phyloP scores from a whole-genome alignment of 345 rosid species.

The Raphanus raphanistrum region DNA sequence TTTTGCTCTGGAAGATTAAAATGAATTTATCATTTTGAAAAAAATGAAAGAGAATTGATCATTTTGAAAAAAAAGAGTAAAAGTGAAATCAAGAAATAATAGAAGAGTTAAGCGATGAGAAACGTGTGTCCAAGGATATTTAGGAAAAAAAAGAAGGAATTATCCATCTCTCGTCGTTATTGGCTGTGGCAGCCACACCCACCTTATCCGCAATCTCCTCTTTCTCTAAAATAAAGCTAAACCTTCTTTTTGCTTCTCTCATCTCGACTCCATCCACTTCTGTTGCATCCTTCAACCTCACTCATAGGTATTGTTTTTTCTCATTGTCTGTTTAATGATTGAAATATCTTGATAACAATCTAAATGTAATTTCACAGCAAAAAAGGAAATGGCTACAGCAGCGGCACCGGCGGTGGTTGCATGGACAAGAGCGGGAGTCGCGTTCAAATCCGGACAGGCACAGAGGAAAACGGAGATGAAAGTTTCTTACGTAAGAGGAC shows the following conservation, averaged over 20 bases:
- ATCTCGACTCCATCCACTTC: conserved; percentile 22
- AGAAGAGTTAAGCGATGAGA: conserved; percentile 5
- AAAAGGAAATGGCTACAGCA: conserved; percentile 42
- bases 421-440: conserved; percentile 19
- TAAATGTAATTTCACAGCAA: not conserved
- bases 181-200: conserved; percentile 40
- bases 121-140: conserved; percentile 34
- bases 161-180: conserved; percentile 19
- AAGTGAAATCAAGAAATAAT: no score
- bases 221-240: conserved; percentile 15
- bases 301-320: conserved; percentile 19
- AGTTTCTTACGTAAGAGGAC: conserved; percentile 41
- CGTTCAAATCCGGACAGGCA: conserved; percentile 23
- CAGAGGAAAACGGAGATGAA: conserved; percentile 34
- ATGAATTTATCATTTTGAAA: no score
- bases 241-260: not conserved
- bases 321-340: not conserved
- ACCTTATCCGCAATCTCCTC: conserved; percentile 41
- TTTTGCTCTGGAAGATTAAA: no score
- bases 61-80: no score
- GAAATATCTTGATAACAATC: not conserved
- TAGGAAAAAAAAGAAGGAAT: not conserved
- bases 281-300: conserved; percentile 19
- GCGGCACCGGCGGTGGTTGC: conserved; percentile 42
- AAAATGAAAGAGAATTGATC: no score